These are phyloP conservation scores for Camelina neglecta DNA, from an alignment of 345 rosid genomes.

Conservation along the genomic window DNA sequence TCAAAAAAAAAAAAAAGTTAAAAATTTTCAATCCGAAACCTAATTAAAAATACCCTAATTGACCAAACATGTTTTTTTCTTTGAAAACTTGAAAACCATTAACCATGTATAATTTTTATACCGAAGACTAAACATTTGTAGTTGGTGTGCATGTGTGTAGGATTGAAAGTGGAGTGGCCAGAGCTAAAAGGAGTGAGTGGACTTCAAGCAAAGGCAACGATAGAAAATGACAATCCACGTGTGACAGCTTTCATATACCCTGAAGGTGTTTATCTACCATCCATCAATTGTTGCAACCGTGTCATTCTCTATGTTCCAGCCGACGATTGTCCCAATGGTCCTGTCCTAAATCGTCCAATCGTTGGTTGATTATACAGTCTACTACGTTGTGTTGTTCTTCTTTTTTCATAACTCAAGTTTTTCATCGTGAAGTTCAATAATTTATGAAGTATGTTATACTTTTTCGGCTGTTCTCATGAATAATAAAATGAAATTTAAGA, in stretches of 20 bases:
- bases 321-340: conserved; percentile 36
- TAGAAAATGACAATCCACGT: conserved; percentile 32
- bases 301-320: conserved; percentile 30
- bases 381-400: not conserved
- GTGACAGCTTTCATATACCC: conserved; percentile 31
- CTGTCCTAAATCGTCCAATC: conserved; percentile 18
- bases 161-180: conserved; percentile 43
- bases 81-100: not conserved
- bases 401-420: not conserved
- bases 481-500: not conserved
- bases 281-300: conserved; percentile 38
- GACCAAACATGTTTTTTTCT: not conserved
- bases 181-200: conserved; percentile 39
- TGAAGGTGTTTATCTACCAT: not conserved
- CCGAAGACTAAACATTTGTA: not conserved
- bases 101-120: not conserved
- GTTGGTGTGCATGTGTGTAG: conserved; percentile 4
- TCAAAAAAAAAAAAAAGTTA: not conserved
- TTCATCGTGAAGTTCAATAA: not conserved
- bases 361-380: conserved; percentile 18
- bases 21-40: not conserved
- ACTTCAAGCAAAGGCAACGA: conserved; percentile 24
- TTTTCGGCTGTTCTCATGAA: not conserved
- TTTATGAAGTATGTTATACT: not conserved
- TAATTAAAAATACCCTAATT: not conserved